phyloP scores from a whole-genome alignment of 2,329 filamentous ascomycete genomes.

The Beauveria australis region DNA sequence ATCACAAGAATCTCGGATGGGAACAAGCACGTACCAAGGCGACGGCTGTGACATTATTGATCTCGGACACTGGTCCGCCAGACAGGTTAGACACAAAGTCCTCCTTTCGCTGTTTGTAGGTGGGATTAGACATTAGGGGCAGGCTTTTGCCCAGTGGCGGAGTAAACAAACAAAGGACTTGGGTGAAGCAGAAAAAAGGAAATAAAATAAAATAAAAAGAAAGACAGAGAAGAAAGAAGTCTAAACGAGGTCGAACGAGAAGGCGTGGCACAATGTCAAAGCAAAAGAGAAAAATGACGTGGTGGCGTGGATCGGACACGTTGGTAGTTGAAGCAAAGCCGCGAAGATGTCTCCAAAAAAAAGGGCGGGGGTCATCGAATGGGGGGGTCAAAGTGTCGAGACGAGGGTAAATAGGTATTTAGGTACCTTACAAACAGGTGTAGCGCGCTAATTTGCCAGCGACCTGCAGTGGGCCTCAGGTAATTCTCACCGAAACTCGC shows the following conservation, averaged over 20 bases:
- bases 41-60: constrained; percentile 77
- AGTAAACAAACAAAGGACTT: constrained; percentile 8
- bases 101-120: constrained; percentile 89
- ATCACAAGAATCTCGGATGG: too few species aligned
- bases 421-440: background rate
- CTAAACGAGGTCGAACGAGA: background rate
- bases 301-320: background rate
- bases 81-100: constrained; percentile 89
- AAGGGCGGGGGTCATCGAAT: too few species aligned
- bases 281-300: background rate
- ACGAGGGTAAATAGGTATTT: background rate
- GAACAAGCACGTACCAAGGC: constrained; percentile 56
- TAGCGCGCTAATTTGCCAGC: background rate
- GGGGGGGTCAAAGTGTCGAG: too few species aligned
- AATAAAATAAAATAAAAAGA: background rate
- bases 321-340: background rate
- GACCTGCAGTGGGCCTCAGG: too few species aligned
- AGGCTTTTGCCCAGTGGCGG: background rate
- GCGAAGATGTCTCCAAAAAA: background rate
- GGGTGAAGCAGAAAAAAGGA: too few species aligned
- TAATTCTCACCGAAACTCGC: too few species aligned
- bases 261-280: background rate
- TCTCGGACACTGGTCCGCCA: constrained; percentile 75
- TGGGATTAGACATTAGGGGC: constrained; percentile 27
- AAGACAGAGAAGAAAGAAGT: background rate